Conservation (phyloP, 2,329 filamentous ascomycete species). For the Myrmaecium sp. region DNA sequence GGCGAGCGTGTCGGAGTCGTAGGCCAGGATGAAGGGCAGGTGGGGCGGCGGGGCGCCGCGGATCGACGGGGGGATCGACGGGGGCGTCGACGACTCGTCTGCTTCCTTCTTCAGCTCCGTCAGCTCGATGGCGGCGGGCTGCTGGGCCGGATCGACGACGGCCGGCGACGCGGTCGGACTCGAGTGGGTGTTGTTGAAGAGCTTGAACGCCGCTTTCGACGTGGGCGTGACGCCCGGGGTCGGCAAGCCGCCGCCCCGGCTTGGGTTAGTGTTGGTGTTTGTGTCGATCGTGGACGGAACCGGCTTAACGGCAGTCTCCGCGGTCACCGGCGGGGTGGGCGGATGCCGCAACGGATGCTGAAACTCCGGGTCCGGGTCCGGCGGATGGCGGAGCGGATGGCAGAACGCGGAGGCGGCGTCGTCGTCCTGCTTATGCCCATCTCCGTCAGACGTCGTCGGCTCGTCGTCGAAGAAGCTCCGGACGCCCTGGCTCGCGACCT, state of each 20-base stretch:
- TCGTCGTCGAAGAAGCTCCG: constrained; percentile 34
- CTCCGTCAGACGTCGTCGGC: constrained; percentile 16
- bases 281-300: constrained; percentile 9
- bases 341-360: constrained; percentile 19
- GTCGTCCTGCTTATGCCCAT: no score
- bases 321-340: constrained; percentile 27
- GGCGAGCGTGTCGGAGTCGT: constrained; percentile 61
- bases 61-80: neutral
- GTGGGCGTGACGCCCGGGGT: constrained; percentile 20
- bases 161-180: neutral
- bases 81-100: neutral
- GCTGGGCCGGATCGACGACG: neutral
- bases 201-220: constrained; percentile 1
- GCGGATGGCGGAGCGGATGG: constrained; percentile 19
- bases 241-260: constrained; percentile 18
- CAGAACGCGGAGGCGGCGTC: no score
- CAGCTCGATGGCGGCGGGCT: constrained; percentile 7
- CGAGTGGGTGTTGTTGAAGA: constrained; percentile 1
- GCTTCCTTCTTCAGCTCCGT: constrained; percentile 9
- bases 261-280: constrained; percentile 8
- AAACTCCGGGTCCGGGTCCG: no score
- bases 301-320: constrained; percentile 10
- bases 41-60: constrained; percentile 41
- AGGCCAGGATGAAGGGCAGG: constrained; percentile 64
- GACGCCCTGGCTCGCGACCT: constrained; percentile 21